Evolutionary conservation across 768 basidiomycete genomes (phyloP), one percentile per base, ranked within the genome.

Genomic region (Suillus tomentosus): DNA sequence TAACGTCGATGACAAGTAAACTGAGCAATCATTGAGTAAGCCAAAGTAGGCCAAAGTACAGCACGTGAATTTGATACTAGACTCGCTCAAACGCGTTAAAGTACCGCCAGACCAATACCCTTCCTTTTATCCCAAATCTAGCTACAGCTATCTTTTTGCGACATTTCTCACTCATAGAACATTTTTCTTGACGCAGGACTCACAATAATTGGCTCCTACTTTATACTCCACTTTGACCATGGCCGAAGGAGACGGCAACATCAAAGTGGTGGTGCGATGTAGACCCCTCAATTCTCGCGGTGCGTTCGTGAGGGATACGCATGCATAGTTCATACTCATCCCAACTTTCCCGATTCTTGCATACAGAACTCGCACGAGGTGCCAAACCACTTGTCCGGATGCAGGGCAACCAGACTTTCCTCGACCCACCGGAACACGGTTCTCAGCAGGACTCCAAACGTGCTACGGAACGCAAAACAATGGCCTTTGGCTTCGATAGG

Each of bases 401-500:
- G 95, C 82, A 89, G 69, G 95, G 94, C 45, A 95, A 94, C 80
- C 90, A 94, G 77, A 98, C 96, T 2, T 85, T 94, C 74, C 79
- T 98, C 64, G 92, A 96, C 76, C 95, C 96, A 19, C 96, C 96
- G 37, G 94, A 96, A 71, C 19, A 75, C 15, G 91, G 90, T 48
- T 87, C 89, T 5, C 68, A 80, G 47, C 88, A 87, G 72, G 85
- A 87, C 72, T 76, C 85, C 22, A 92, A 92, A 71, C 91, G 93
- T 71, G 92, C 94, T 19, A 89, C 91, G 9, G 96, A 97, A 77
- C 88, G 93, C 69, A 96, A 92, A 80, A 85, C 89, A 7, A 91
- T 95, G 87, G 77, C 85, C 0, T 99, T 99, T 77, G 90, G 91
- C 66, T 99, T 98, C 69, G 96, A 99, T 84, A 96, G 96, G 84